Evolutionary conservation across 1,139 yeast species (phyloP).

Genomic region (Protomyces arabidopsidicola): DNA sequence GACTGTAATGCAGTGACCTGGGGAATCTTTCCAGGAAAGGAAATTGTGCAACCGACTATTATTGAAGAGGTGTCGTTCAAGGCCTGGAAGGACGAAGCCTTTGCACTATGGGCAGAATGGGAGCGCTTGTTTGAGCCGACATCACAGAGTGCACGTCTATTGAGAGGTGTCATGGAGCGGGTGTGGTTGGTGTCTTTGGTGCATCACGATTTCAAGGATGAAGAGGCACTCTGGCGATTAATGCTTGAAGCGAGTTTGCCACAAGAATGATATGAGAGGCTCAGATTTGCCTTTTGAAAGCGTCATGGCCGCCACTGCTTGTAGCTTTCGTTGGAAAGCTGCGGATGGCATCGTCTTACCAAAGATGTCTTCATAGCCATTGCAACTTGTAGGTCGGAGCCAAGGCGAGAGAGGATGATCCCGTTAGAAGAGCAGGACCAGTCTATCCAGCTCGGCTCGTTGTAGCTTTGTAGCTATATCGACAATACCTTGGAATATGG

Average conservation of each 20-base stretch:
- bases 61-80: conserved; percentile 81
- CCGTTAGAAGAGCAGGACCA: too few relatives aligned
- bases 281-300: conserved; percentile 26
- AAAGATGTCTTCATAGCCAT: conserved; percentile 20
- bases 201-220: conserved; percentile 76
- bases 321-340: not conserved
- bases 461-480: too few relatives aligned
- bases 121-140: conserved; percentile 64
- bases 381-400: not conserved
- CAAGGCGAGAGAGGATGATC: too few relatives aligned
- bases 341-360: conserved; percentile 15
- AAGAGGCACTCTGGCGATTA: conserved; percentile 71
- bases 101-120: conserved; percentile 89
- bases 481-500: not conserved
- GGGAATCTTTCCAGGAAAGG: conserved; percentile 91
- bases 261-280: not conserved
- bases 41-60: conserved; percentile 80
- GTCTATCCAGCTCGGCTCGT: too few relatives aligned
- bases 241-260: conserved; percentile 4
- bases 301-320: conserved; percentile 10
- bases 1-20: conserved; percentile 81
- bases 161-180: conserved; percentile 56
- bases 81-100: conserved; percentile 95
- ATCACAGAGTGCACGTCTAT: conserved; percentile 54
- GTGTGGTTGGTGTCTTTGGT: conserved; percentile 76